Evolutionary conservation across 2,329 filamentous ascomycete species (phyloP), one percentile per base, ranked within the genome.

Genomic region (Aspergillus sp.): DNA sequence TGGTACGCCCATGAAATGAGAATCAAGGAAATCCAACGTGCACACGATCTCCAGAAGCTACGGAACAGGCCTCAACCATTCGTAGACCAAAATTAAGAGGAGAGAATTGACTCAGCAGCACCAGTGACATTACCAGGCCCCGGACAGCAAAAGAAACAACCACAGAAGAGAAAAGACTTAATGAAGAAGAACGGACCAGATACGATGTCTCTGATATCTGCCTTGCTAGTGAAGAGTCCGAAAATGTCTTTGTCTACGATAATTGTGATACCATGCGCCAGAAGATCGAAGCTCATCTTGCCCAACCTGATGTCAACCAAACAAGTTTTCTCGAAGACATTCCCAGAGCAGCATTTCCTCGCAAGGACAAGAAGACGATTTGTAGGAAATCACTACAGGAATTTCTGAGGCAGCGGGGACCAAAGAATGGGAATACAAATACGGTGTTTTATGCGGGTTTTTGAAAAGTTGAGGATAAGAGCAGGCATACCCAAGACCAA

Each of bases 181-280:
- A 19, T 4, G 19, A 19, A 19, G 50, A 66, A 67, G 44, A 52
- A 60, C 26, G 56, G 54, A 27, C 50, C 59, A 19, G 54, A 59
- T 52, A 52, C 29, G 69, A 77, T 50, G 62, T 77, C 13, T 61
- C 65, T 30, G 61, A 50, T 11, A 58, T 81, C 27, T 40, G 57
- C 7, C 65, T 82, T 0, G 61, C 66, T 0, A 72, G 74, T 9
- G 78, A 83, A 57, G 69, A 69, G 0, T 60, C 0, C 66, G 30
- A 53, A 45, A 0, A 76, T 82, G 6, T 60, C 64, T n/a, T n/a
- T 1, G 63, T 83, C 29, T 82, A 66, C 54, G 78, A 82, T 48
- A 77, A 73, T 5, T 82, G 78, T 60, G 74, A 82, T 50, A 76
- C 77, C 40, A 57, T 82, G 10, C 73, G 79, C 37, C 71, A 67